phyloP scores from a whole-genome alignment of 1,284 basidiomycete genomes.

The Pisolithus thermaeus region DNA sequence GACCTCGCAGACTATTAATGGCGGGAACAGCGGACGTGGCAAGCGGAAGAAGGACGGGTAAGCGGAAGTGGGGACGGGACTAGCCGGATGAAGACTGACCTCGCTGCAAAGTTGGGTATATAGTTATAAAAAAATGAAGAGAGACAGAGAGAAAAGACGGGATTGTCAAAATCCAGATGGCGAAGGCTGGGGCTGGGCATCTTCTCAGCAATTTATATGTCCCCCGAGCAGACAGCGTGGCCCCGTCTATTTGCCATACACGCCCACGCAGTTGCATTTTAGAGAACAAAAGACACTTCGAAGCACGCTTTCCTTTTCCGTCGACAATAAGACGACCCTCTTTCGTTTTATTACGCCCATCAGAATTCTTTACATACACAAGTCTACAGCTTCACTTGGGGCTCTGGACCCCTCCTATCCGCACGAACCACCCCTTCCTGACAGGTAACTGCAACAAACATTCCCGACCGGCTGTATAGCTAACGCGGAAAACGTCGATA shows the following conservation, averaged over 20 bases:
- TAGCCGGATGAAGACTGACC: conserved; percentile 14
- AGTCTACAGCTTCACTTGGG: conserved; percentile 36
- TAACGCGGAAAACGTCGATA: conserved; percentile 23
- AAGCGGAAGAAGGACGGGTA: conserved; percentile 10
- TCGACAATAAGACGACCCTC: conserved; percentile 22
- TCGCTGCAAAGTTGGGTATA: conserved; percentile 18
- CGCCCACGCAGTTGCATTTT: not conserved
- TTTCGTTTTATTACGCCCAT: conserved; percentile 10
- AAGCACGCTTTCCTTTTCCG: conserved; percentile 17
- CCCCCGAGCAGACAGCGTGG: not conserved
- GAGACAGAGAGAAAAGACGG: conserved; percentile 12
- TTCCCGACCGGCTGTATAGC: conserved; percentile 72
- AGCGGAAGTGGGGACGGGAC: conserved; percentile 2
- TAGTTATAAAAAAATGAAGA: not conserved
- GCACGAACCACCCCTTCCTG: conserved; percentile 82
- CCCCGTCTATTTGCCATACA: not conserved
- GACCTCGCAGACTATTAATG: conserved; percentile 22
- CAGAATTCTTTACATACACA: not conserved
- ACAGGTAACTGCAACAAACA: conserved; percentile 68
- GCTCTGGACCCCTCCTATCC: conserved; percentile 39
- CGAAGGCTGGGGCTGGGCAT: not conserved
- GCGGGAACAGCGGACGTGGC: not conserved
- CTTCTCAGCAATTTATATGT: conserved; percentile 20
- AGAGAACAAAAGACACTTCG: conserved; percentile 17
- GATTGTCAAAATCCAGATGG: conserved; percentile 33